These are phyloP conservation scores for Stentor roeselii DNA, from an alignment of 73 alveolate genomes.

Conservation along the genomic window DNA sequence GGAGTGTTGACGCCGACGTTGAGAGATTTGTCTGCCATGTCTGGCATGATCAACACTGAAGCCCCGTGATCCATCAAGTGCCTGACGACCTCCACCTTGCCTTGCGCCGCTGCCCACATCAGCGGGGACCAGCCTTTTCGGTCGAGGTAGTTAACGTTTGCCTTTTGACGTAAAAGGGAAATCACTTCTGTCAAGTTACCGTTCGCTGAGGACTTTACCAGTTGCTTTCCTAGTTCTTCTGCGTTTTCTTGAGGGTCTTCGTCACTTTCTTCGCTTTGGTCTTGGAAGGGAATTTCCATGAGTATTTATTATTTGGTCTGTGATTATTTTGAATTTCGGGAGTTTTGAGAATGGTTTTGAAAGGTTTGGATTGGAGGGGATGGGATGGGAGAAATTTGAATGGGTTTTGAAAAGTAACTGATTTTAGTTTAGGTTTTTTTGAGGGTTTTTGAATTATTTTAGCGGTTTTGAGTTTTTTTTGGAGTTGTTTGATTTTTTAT, in stretches of 20 bases:
- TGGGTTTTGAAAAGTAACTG: too few species aligned
- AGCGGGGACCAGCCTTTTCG: conserved; percentile 58
- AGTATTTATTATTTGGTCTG: too few species aligned
- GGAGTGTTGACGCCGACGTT: conserved; percentile 76
- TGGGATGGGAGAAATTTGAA: too few species aligned
- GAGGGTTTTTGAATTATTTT: too few species aligned
- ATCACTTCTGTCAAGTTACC: neutral
- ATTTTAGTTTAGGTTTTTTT: too few species aligned
- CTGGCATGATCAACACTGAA: conserved; percentile 42
- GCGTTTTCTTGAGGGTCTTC: neutral
- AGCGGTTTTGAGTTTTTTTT: too few species aligned
- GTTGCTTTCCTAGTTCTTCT: neutral
- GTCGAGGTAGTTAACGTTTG: neutral
- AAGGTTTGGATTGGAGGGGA: too few species aligned
- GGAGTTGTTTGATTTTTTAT: too few species aligned
- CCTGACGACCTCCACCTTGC: conserved; percentile 44
- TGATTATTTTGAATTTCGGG: too few species aligned
- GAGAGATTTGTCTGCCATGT: conserved; percentile 13
- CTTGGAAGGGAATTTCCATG: too few species aligned
- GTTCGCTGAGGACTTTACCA: neutral
- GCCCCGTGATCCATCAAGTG: conserved; percentile 47
- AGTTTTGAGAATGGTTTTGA: too few species aligned
- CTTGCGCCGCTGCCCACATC: conserved; percentile 63
- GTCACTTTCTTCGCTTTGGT: neutral
- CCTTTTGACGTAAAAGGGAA: neutral